These are phyloP conservation scores for Solanum medicagineum DNA, from an alignment of 257 asterid species.

Conservation along the genomic window DNA sequence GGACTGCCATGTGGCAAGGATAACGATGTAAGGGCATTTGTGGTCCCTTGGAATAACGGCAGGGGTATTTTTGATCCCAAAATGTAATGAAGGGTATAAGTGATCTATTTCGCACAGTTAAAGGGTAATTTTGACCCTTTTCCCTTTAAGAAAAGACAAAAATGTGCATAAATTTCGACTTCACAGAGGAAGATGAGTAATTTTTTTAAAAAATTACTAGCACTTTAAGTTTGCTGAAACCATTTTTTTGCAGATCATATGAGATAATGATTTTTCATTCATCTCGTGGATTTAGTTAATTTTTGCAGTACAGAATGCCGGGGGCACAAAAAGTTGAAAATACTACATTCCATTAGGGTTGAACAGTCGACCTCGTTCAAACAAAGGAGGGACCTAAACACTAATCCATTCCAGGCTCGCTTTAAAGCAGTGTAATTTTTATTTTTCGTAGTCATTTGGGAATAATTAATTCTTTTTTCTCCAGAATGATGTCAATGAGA, in stretches of 20 bases:
- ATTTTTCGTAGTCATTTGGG: neutral
- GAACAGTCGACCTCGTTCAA: neutral
- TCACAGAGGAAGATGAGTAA: neutral
- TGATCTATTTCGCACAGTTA: too few relatives aligned
- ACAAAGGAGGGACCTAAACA: neutral
- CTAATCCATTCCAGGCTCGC: neutral
- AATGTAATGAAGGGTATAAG: too few relatives aligned
- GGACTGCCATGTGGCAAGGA: too few relatives aligned
- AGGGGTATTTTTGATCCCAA: too few relatives aligned
- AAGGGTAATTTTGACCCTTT: too few relatives aligned
- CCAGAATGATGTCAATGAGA: constrained; percentile 77
- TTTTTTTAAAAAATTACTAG: neutral
- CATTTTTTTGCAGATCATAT: neutral
- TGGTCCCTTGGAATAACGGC: too few relatives aligned
- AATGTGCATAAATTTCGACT: neutral
- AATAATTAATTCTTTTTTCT: neutral
- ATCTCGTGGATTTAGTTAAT: neutral
- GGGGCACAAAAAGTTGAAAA: neutral
- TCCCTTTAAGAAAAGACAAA: neutral
- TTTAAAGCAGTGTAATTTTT: neutral
- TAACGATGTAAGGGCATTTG: too few relatives aligned
- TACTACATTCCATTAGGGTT: neutral
- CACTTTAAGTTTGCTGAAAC: neutral
- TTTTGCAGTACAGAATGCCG: neutral
- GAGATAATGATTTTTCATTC: neutral